Evolutionary conservation across 2,329 filamentous ascomycete species (phyloP).

Genomic region (Claviceps pazoutovae): DNA sequence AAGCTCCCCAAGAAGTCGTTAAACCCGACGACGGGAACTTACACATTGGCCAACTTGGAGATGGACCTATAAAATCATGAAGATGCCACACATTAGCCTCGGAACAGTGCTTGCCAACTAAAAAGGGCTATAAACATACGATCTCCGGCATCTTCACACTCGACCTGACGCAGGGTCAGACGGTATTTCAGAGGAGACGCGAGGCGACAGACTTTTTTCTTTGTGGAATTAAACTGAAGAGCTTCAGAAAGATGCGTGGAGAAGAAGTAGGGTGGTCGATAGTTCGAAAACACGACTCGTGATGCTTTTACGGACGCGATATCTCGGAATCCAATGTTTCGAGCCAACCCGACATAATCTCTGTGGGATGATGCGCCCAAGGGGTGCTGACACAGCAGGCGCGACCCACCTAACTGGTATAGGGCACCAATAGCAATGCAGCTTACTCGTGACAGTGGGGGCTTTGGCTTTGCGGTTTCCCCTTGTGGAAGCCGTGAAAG

Average conservation of each 20-base stretch:
- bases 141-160: constrained; percentile 7
- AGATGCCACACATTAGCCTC: constrained; percentile 34
- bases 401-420: background rate
- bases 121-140: constrained; percentile 2
- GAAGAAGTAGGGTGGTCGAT: background rate
- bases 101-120: background rate
- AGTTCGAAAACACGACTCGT: background rate
- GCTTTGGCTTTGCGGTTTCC: background rate
- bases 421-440: background rate
- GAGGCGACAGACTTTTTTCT: background rate
- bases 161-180: background rate
- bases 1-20: background rate
- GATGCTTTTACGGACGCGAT: background rate
- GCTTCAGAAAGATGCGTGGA: background rate
- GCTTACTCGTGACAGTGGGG: background rate
- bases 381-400: background rate
- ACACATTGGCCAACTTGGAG: constrained; percentile 99
- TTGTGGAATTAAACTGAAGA: background rate
- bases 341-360: constrained; percentile 1
- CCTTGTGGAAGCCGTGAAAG: too few relatives aligned
- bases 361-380: constrained; percentile 1
- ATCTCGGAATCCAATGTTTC: background rate
- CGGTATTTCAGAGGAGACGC: too few relatives aligned
- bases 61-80: constrained; percentile 60
- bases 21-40: constrained; percentile 20